These are phyloP conservation scores for Ceriops zippeliana DNA, from an alignment of 345 rosid species.

Conservation along the genomic window DNA sequence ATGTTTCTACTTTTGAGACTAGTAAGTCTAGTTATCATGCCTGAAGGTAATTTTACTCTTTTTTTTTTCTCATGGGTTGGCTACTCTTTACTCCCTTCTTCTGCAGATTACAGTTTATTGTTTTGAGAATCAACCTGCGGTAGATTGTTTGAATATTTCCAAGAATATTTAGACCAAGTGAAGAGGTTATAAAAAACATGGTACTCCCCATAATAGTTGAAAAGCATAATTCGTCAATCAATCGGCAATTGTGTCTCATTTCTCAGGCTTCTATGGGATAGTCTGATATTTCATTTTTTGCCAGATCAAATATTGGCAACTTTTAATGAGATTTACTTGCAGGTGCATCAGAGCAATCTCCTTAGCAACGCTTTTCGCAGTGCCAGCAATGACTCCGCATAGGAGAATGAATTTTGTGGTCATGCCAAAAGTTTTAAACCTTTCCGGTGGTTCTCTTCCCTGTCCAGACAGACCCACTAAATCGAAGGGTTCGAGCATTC, in stretches of 20 bases:
- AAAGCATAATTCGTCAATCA: too few species aligned
- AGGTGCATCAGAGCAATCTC: too few species aligned
- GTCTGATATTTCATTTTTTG: too few species aligned
- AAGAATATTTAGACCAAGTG: too few species aligned
- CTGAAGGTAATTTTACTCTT: neutral
- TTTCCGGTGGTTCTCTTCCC: neutral
- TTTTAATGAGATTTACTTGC: too few species aligned
- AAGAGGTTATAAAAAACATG: too few species aligned
- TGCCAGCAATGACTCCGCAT: too few species aligned
- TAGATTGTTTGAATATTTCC: neutral
- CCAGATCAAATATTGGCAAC: too few species aligned
- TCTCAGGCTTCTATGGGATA: too few species aligned
- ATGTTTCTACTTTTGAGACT: neutral
- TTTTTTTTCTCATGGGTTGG: neutral
- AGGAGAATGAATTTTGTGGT: neutral
- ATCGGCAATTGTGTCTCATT: too few species aligned
- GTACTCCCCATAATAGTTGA: too few species aligned
- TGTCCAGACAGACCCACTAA: neutral
- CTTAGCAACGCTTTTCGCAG: too few species aligned
- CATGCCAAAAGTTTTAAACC: neutral
- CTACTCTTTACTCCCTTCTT: neutral
- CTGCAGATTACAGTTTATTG: slow-evolving; percentile 51
- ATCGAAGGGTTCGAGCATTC: neutral
- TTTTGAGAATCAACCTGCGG: slow-evolving; percentile 57
- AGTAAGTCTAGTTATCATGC: neutral